Base-by-base conservation (phyloP, 2,329 filamentous ascomycete genomes). In the Neonectria ditissima region DNA sequence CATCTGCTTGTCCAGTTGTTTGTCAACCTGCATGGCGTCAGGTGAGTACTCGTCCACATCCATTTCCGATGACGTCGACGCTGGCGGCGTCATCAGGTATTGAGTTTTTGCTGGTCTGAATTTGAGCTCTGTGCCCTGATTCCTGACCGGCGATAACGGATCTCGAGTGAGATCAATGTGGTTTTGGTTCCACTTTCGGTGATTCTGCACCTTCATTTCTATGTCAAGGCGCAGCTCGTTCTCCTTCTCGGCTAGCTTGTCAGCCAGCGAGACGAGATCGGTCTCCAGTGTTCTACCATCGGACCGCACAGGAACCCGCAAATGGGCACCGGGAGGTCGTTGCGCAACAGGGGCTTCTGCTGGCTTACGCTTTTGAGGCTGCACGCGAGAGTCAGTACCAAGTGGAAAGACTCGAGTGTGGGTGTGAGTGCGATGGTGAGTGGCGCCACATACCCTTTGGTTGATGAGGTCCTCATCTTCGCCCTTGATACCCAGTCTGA, bases 381-480 rank as follows among this genome's bases (percentile, higher is more conserved):
- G 78, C 64, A 64, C 65, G 65, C 39, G 65, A 78, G 66, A 79
- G 80, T 82, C 69, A 82, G 76, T 72, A 72, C 68, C 62, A 72
- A 69, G 64, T 34, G 67, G 51, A 43, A 52, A 20, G 5, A 41
- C 43, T 37, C 45, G 24, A 65, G 80, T 5, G 78, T 47, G 24
- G 65, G 80, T 4, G 78, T 32, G 74, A 73, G 37, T 76, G 72
- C 34, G 6, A 37, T 37, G 14, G 34, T 53, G 78, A 77, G 76
- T 79, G 69, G 41, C 16, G 24, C 60, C 65, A 76, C 86, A 79
- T 84, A 95, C 92, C 88, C 96, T 97, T 78, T 96, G 92, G 81
- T 97, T 97, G 82, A 97, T 90, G 74, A 97, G 87, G 77, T 97
- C 94, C 74, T 98, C 95, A 74, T 98, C 96, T 74, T 97, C 92